Base-by-base conservation (phyloP, 1,284 basidiomycete genomes). In the Exsudoporus floridanus region DNA sequence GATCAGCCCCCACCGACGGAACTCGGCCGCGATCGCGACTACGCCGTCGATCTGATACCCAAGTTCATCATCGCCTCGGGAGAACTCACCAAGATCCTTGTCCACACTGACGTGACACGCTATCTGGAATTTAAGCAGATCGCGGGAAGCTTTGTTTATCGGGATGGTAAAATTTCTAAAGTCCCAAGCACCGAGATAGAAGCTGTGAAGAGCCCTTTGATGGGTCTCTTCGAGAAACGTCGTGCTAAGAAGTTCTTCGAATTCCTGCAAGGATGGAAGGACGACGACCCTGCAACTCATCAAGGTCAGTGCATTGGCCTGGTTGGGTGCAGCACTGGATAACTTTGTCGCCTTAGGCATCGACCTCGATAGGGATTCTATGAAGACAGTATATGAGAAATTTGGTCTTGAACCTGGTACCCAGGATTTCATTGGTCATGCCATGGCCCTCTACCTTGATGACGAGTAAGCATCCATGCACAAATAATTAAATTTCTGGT, bases 41-140 rank as follows among this genome's bases (percentile, higher is more conserved):
- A 96, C 66, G 92, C 92, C 52, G 88, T 98, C 61, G 94, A 98
- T 78, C 85, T 98, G 58, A 89, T 97, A 65, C 88, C 92, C 69
- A 94, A 94, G 77, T 96, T 96, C 78, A 99, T 99, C 79, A 95
- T 99, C 69, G 92, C 97, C 34, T 96, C 94, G 25, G 97, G 97
- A 55, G 96, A 98, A 74, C 88, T 99, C 67, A 98, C 95, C 54
- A 91, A 90, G 74, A 99, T 99, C 74, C 88, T 99, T 58, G 95
- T 99, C 43, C 96, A 99, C 79, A 99, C 97, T 62, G 95, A 99
- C 70, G 97, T 99, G 58, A 97, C 93, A 33, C 88, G 95, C 57
- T 99, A 99, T 77, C 89, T 99, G 69, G 97, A 99, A 73, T 99
- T 99, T 81, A 99, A 99, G 81, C 96, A 98, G 78, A 98, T 99